Evolutionary conservation across 129 eudicot species (phyloP), one percentile per base, ranked within the genome.

Genomic region (Centella asiatica): DNA sequence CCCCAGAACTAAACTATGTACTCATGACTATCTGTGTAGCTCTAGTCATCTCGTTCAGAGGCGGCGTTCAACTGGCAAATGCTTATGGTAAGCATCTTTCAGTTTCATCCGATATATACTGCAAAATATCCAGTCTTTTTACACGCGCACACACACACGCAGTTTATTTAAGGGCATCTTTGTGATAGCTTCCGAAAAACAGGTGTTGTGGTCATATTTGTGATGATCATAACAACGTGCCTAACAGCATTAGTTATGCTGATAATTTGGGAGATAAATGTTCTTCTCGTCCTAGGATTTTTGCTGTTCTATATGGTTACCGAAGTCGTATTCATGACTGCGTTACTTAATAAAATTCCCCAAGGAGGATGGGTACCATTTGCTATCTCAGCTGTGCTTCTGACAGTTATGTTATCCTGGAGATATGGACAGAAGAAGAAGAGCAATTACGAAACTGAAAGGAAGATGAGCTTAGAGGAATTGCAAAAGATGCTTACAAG

Each of bases 291-390:
- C 77, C 85, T 11, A 20, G 68, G 34, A 24, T 78, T 66, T 71
- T 75, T 6, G 80, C 70, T 3, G 64, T 69, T 29, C 76, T 85
- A 14, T 85, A 75, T 85, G n/a, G 65, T 68, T 27, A 72, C 78
- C 75, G 94, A 85, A 64, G 69, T 78, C 27, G 53, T 85, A 28
- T 85, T 81, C 31, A 76, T 76, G 44, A 81, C 83, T 27, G 82
- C 94, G 14, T 74, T 85, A 26, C 73, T 78, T 36, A 85, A 80
- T 57, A 85, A 85, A 73, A 66, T 85, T 33, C 74, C 68, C 42
- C 76, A 85, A 64, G 94, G 94, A 13, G 94, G 94, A 51, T 85
- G 88, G 94, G 81, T 85, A 23, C 94, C 94, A n/a, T 85, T 85
- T 29, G 88, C 94, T 65, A 85, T 85, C 46, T 85, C 88, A 46